phyloP scores from a whole-genome alignment of 345 rosid genomes.

The Populus alba region DNA sequence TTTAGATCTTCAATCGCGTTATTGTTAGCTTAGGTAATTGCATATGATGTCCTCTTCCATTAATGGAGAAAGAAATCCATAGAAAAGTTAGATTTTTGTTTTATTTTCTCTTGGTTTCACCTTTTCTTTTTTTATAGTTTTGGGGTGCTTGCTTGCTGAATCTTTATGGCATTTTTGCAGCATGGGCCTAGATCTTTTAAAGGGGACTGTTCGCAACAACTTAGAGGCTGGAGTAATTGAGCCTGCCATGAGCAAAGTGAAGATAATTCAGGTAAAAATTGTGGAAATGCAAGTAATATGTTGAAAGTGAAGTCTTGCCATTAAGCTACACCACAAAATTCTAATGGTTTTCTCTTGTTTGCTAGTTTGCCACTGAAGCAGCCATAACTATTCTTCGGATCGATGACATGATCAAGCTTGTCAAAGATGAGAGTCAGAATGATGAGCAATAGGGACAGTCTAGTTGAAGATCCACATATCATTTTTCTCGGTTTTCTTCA shows the following conservation, averaged over 20 bases:
- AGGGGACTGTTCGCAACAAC: constrained; percentile 82
- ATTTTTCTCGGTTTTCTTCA: background rate
- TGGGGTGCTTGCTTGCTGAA: background rate
- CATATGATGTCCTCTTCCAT: background rate
- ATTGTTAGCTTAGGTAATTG: background rate
- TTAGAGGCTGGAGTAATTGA: constrained; percentile 98
- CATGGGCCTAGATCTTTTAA: constrained; percentile 90
- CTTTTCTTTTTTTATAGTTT: background rate
- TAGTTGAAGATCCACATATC: background rate
- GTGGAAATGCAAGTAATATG: background rate
- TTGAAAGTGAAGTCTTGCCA: background rate
- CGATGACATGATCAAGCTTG: constrained; percentile 95
- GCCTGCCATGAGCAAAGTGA: constrained; percentile 99
- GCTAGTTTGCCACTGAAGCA: constrained; percentile 92
- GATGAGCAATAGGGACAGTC: constrained; percentile 32
- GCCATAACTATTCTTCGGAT: constrained; percentile 95
- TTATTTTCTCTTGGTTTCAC: background rate
- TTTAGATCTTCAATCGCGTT: background rate
- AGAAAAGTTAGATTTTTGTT: background rate
- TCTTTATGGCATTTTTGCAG: constrained; percentile 39
- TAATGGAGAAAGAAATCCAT: background rate
- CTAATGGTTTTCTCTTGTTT: background rate
- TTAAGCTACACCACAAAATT: background rate
- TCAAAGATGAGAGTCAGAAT: constrained; percentile 85
- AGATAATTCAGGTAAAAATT: constrained; percentile 80